A percentile compares a stretch with the other conserved stretches of the same genome.
Conservation (phyloP, 345 rosid genomes). For the Hypericum perforatum region DNA sequence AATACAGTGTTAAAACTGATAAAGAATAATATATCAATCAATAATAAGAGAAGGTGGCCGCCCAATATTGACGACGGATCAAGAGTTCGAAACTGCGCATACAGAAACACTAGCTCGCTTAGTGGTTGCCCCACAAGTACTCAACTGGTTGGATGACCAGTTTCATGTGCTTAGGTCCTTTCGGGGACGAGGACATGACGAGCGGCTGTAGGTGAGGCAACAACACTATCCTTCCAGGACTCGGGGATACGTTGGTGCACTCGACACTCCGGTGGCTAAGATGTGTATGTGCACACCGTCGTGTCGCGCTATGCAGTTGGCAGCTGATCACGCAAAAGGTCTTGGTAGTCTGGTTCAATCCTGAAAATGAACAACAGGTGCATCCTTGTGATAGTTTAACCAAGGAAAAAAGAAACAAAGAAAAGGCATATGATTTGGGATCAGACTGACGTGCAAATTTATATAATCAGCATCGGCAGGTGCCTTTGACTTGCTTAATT, state of each 20-base stretch:
- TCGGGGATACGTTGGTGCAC: slow-evolving; percentile 54
- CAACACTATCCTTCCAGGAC: slow-evolving; percentile 51
- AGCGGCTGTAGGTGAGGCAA: slow-evolving; percentile 33
- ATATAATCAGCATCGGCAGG: slow-evolving; percentile 13
- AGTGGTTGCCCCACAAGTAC: slow-evolving; percentile 80
- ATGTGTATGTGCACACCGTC: slow-evolving; percentile 62
- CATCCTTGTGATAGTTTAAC: background rate
- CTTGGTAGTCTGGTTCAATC: slow-evolving; percentile 88
- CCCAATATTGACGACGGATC: too few relatives aligned
- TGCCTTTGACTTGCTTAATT: too few relatives aligned
- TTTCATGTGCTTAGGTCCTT: slow-evolving; percentile 78
- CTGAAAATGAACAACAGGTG: slow-evolving; percentile 31
- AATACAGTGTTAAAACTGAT: too few relatives aligned
- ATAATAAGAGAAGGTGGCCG: too few relatives aligned
- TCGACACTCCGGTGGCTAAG: slow-evolving; percentile 56
- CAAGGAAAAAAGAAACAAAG: background rate
- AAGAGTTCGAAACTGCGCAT: slow-evolving; percentile 86
- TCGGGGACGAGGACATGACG: slow-evolving; percentile 55
- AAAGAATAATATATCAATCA: too few relatives aligned
- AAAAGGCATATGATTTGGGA: background rate
- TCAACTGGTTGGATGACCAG: slow-evolving; percentile 38
- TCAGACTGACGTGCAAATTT: slow-evolving; percentile 8
- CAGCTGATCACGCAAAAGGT: slow-evolving; percentile 51
- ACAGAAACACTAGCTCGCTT: slow-evolving; percentile 72
- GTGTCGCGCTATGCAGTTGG: slow-evolving; percentile 40